These are phyloP conservation scores for Zygnema circumcarinatum DNA, from an alignment of 139 green algal genomes.

Conservation along the genomic window DNA sequence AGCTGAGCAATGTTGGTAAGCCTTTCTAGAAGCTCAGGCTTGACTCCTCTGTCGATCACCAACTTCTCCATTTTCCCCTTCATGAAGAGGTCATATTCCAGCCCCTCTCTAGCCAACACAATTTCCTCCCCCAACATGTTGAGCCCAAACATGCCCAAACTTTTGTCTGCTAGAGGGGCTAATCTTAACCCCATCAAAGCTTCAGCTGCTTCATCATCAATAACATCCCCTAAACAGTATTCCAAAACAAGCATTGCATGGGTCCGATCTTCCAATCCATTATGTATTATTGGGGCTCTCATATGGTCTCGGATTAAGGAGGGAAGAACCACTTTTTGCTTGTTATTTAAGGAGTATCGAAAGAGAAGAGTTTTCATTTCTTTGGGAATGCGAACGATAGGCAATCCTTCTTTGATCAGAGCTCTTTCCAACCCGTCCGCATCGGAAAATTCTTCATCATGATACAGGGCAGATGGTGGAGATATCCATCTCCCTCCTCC, in stretches of 20 bases:
- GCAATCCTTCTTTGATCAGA: slow-evolving; percentile 49
- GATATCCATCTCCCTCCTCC: slow-evolving; percentile 63
- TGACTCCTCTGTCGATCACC: slow-evolving; percentile 20
- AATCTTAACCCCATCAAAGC: slow-evolving; percentile 68
- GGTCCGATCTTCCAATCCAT: background rate
- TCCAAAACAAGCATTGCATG: slow-evolving; percentile 37
- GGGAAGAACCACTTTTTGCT: slow-evolving; percentile 5
- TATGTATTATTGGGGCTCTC: slow-evolving; percentile 15
- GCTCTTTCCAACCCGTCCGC: slow-evolving; percentile 27
- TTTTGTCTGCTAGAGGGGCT: slow-evolving; percentile 63
- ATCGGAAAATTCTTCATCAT: slow-evolving; percentile 36
- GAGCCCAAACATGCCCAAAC: slow-evolving; percentile 35
- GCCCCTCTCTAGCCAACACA: background rate
- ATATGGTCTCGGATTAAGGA: slow-evolving; percentile 19
- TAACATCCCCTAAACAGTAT: slow-evolving; percentile 69
- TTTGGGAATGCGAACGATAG: slow-evolving; percentile 12
- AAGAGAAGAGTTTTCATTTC: slow-evolving; percentile 38
- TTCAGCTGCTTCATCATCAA: slow-evolving; percentile 57
- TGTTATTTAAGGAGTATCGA: background rate
- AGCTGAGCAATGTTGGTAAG: slow-evolving; percentile 28
- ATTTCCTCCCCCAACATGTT: background rate
- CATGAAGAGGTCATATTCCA: slow-evolving; percentile 19
- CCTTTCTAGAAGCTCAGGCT: slow-evolving; percentile 19
- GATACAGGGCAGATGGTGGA: slow-evolving; percentile 51
- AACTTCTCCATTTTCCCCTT: background rate